Percentiles rank a stretch among this genome's conserved stretches.
Evolutionary conservation across 1,139 yeast species (phyloP).

Genomic region (Saccharomyces hybrid): DNA sequence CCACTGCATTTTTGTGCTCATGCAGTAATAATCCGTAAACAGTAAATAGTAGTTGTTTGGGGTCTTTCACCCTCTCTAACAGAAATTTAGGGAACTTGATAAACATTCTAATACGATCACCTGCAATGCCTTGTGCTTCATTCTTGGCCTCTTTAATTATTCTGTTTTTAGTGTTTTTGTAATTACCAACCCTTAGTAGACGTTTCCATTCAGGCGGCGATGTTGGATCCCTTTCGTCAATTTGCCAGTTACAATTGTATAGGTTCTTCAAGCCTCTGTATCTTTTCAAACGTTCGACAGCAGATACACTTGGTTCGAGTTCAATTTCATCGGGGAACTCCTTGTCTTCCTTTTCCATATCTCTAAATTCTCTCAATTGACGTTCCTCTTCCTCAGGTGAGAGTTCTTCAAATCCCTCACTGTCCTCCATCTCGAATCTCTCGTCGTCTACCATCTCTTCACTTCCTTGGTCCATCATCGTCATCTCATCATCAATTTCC

Average conservation of each 20-base stretch:
- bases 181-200: conserved; percentile 67
- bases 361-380: conserved; percentile 64
- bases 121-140: conserved; percentile 57
- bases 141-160: conserved; percentile 52
- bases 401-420: conserved; percentile 55
- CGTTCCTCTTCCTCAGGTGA: conserved; percentile 77
- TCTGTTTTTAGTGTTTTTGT: conserved; percentile 68
- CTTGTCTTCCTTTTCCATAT: conserved; percentile 68
- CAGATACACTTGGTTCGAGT: conserved; percentile 66
- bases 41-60: conserved; percentile 44
- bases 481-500: conserved; percentile 28
- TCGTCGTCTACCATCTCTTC: conserved; percentile 29
- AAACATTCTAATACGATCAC: conserved; percentile 54
- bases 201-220: conserved; percentile 76
- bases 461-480: conserved; percentile 32
- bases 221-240: conserved; percentile 69
- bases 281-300: conserved; percentile 61
- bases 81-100: conserved; percentile 55
- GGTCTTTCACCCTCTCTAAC: conserved; percentile 37
- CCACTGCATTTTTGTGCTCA: conserved; percentile 79
- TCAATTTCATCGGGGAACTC: conserved; percentile 97
- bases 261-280: conserved; percentile 85
- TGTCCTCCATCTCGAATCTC: conserved; percentile 16
- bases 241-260: conserved; percentile 79
- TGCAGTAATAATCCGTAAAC: conserved; percentile 71